Percentiles rank a stretch among this genome's conserved stretches.
These are phyloP conservation scores for Spathaspora sp. DNA, from an alignment of 1,139 yeast species.

Conservation along the genomic window DNA sequence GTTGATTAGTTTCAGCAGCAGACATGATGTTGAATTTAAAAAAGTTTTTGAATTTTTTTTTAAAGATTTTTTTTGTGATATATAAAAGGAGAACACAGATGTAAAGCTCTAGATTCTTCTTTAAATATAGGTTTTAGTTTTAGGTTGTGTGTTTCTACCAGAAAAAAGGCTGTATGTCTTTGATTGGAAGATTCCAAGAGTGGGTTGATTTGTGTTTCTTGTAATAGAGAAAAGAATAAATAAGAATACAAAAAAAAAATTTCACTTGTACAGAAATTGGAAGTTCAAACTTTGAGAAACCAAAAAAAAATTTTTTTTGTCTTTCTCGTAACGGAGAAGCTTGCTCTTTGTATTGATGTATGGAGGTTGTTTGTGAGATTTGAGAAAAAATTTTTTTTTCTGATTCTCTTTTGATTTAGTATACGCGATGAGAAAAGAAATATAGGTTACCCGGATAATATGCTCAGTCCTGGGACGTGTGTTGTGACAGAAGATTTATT, in stretches of 20 bases:
- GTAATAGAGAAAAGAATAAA: neutral
- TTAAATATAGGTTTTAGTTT: conserved; percentile 8
- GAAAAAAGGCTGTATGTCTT: neutral
- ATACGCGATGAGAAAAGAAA: neutral
- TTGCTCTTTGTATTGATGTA: neutral
- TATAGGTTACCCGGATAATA: conserved; percentile 1
- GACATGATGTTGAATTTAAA: conserved; percentile 35
- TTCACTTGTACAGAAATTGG: neutral
- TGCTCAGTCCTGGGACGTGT: too few species aligned
- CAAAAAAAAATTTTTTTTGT: neutral
- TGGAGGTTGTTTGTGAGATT: neutral
- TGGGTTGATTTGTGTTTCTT: neutral
- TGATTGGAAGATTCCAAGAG: neutral
- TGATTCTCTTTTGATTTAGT: neutral
- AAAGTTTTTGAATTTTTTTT: conserved; percentile 5
- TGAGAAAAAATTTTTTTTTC: neutral
- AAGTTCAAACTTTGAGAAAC: neutral
- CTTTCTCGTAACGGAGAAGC: neutral
- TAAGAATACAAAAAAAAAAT: neutral
- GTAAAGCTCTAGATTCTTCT: conserved; percentile 4
- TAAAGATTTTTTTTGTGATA: conserved; percentile 6
- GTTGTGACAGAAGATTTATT: too few species aligned
- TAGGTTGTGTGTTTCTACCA: neutral
- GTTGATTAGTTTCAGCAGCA: conserved; percentile 49
- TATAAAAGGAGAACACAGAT: conserved; percentile 3